Evolutionary conservation across 2,329 filamentous ascomycete genomes (phyloP), one percentile per base, ranked within the genome.

Genomic region (Arachnomyces sp.): DNA sequence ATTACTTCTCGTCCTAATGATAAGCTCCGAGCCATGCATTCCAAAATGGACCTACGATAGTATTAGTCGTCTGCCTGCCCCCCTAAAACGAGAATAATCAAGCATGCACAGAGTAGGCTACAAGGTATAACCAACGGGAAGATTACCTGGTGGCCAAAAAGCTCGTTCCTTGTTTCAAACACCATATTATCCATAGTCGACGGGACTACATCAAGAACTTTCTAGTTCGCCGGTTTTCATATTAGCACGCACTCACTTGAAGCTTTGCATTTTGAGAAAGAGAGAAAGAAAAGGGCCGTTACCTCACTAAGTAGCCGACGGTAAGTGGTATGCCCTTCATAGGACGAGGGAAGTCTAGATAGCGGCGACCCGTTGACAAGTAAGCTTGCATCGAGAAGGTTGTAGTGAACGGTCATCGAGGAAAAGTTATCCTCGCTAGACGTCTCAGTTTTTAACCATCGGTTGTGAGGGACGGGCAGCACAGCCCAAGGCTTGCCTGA

Each of bases 141-240:
- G 21, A 15, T 2, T 38, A 60, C 52, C 43, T 53, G 45, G 38
- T 57, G 46, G 4, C 50, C 56, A 21, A 38, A 36, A 32, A 56
- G 37, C 2, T 43, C 9, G 17, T 49, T 45, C 11, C 48, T 45
- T 4, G 55, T 54, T 43, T 57, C 48, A 45, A 61, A 65, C n/a
- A 47, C 39, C 63, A 68, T 65, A 3, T 56, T 61, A 6, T 12
- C 17, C 46, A 60, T 52, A 25, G 50, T 50, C 2, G 62, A 61
- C 14, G 62, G 53, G 15, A 59, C 43, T 5, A 59, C 59, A 13
- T 56, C 53, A 14, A 65, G 31, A 9, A 56, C 43, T 37, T 47
- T 50, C 36, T 52, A 34, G 7, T 36, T 28, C 21, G n/a, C 13
- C n/a, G 16, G 9, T 5, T 5, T 5, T 25, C 21, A 25, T 25